Evolutionary conservation across 2,329 filamentous ascomycete genomes (phyloP), one percentile per base, ranked within the genome.

Genomic region (Tolypocladium nubicola): DNA sequence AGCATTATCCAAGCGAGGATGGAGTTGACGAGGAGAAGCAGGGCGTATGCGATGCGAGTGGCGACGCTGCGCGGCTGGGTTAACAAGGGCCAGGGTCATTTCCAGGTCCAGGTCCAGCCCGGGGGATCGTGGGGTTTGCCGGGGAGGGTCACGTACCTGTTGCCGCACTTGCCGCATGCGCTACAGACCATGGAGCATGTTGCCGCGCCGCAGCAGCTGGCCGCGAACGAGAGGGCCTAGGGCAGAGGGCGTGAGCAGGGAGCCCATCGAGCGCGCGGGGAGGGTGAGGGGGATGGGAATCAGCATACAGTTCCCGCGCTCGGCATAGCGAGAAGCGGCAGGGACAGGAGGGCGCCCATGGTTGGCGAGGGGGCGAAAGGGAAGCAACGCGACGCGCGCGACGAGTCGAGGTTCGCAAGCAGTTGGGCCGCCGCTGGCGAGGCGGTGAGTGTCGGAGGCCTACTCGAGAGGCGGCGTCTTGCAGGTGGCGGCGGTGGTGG

Each of bases 1-100:
- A 99, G 90, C 90, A 97, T 96, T 65, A 99, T 90, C 94, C 94
- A 99, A 40, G 94, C 93, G 55, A 97, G 72, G 62, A 97, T 96
- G 59, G 93, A 97, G 80, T 99, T 99, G 73, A 97, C 76, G 63
- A 99, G 85, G 57, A 99, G 88, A 61, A 99, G 87, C 68, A 97
- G 84, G 62, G 94, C 92, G 71, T 96, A 97, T 68, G 89, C 93
- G 76, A 97, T 95, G 78, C 94, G 90, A 64, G 94, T 99, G 57
- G 92, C 92, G 76, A 97, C 92, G 75, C 91, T 95, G 64, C 39
- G 13, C n/a, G 6, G 7, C 2, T 4, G 4, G 4, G 14, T 58
- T 23, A 58, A 53, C 52, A 37, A 45, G 6, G 6, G 11, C 14
- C 30, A 40, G 33, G 9, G 11, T 8, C 4, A 39, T 19, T 11